Evolutionary conservation across 78 protist species (phyloP), one percentile per base, ranked within the genome.

Genomic region (Cavenderia fasciculata): DNA sequence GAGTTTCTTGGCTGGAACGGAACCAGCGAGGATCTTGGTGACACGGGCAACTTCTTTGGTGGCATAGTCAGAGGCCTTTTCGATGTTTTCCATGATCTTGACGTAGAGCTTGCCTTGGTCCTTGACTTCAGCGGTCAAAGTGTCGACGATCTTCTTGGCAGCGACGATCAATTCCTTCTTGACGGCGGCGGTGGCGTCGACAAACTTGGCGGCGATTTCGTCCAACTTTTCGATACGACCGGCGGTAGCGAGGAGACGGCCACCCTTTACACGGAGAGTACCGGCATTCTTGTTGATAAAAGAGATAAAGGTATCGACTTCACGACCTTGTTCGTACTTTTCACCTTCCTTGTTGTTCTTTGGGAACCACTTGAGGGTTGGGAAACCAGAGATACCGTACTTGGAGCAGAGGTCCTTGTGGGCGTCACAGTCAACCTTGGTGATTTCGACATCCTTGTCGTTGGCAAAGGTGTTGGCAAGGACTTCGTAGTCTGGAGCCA

Each of bases 311-410:
- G 77, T 87, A 25, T 82, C 96, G 62, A 70, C 34, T 21, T 56
- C 89, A 31, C 95, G 78, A 47, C 91, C 94, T 51, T 87, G 94
- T 54, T 87, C 73, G 94, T 95, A 95, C 54, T 52, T 51, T 23
- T 69, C 87, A 40, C 94, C 92, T n/a, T 59, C 88, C 69, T 94
- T 87, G 87, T 82, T 85, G 25, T 34, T 85, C 86, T 91, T 89
- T 16, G 73, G 25, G 96, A 97, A 97, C 56, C 19, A 76, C 94
- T 96, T 96, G 73, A 97, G 23, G 29, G 99, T 96, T 61, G 99
- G 98, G 96, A 75, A 97, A 51, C 99, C 98, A 33, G 77, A 85
- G 34, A 95, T 86, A 27, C 74, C 95, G 63, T 85, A 95, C 74
- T 73, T 87, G 49, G 43, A 1, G 44, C 96, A 68, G 68, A 94